Evolutionary conservation across 2,329 filamentous ascomycete genomes (phyloP), one percentile per base, ranked within the genome.

Genomic region (Fusarium heterosporum): DNA sequence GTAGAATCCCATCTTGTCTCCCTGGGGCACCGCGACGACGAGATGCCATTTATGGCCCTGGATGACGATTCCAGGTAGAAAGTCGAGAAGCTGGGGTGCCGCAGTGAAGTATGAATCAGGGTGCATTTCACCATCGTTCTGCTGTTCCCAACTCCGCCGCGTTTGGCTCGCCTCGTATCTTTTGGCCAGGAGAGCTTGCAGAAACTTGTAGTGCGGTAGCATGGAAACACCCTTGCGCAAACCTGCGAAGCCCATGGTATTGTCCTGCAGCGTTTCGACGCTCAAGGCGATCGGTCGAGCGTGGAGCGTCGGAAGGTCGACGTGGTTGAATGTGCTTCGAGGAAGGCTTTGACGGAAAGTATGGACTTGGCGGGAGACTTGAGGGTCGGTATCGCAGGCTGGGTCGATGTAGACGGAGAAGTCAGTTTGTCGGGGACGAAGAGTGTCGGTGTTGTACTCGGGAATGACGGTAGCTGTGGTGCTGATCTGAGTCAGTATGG

Each of bases 1-100:
- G 7, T 29, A 51, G 12, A 38, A 61, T 16, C 36, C 38, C 2
- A 32, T 40, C 4, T 51, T 41, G 4, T 30, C 55, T n/a, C 13
- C 41, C 34, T 9, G n/a, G 16, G 34, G 34, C 9, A 36, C 16
- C 9, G 34, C 34, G 6, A 46, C 32, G 8, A 54, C 25, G 16
- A 58, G 41, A 17, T 54, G 42, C 55, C 49, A 58, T 19, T 41
- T 11, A 12, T 58, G 41, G 6, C 36, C 41, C 12, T 50, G 38
- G 9, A 56, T n/a, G 9, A 56, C 19, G 19, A 56, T 30, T 3
- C 29, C 45, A 1, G 32, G 42, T 13, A 59, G 26, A 36, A 32
- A 59, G 9, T 54, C 32, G 4, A 22, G 55, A 6, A 54, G 36
- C 16, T 30, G 17, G 14, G 17, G 25, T 22, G 12, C 2, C 13